Conservation (phyloP, 192 early-diverging fungal genomes). For the Oehlia diaphana region DNA sequence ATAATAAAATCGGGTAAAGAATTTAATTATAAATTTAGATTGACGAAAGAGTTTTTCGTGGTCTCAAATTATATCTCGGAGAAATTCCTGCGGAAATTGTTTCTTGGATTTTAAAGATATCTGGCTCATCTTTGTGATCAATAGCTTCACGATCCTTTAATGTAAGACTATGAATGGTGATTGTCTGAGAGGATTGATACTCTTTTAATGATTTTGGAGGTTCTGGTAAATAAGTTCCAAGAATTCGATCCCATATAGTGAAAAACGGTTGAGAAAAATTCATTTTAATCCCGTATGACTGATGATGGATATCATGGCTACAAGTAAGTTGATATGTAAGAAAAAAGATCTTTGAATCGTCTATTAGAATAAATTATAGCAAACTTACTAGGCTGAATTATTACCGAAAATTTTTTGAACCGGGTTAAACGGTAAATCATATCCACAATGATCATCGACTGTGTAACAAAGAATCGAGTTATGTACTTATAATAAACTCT, state of each 20-base stretch:
- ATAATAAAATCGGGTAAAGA: too few species aligned
- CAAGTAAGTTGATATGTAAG: background rate
- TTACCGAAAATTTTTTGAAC: constrained; percentile 69
- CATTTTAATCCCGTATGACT: constrained; percentile 56
- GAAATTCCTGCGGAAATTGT: background rate
- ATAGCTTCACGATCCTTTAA: background rate
- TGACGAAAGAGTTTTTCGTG: constrained; percentile 15
- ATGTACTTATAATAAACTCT: background rate
- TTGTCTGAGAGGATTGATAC: background rate
- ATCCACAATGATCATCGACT: constrained; percentile 85
- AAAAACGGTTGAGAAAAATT: constrained; percentile 76
- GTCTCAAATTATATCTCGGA: constrained; percentile 16
- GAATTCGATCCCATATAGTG: constrained; percentile 73
- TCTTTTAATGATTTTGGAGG: constrained; percentile 29
- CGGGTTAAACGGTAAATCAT: constrained; percentile 74
- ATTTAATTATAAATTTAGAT: background rate
- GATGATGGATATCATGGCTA: constrained; percentile 63
- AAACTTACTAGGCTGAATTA: constrained; percentile 69
- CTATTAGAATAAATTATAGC: background rate
- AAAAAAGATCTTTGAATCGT: background rate
- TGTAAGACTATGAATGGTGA: background rate
- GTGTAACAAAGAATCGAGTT: background rate
- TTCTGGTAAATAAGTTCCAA: constrained; percentile 61
- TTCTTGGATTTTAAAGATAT: background rate
- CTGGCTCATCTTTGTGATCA: background rate